Evolutionary conservation across 2,329 filamentous ascomycete species (phyloP).

Genomic region (Ciborinia camelliae): DNA sequence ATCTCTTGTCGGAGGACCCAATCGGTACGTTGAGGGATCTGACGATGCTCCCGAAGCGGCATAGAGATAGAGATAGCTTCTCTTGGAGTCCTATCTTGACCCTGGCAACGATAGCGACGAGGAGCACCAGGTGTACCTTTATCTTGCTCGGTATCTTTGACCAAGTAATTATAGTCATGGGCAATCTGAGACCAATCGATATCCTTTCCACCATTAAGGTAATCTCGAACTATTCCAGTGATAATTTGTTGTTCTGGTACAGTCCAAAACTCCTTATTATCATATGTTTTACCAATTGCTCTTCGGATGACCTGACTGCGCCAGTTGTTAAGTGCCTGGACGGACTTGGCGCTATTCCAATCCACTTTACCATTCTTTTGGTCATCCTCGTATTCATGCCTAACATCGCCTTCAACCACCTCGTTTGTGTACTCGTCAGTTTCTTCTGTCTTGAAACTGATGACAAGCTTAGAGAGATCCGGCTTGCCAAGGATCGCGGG

Average conservation of each 20-base stretch:
- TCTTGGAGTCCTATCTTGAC: not conserved
- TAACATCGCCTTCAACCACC: not conserved
- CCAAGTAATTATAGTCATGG: not conserved
- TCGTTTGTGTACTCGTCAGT: not conserved
- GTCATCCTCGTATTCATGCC: not conserved
- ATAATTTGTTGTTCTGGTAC: constrained; percentile 5
- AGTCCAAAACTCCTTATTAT: not conserved
- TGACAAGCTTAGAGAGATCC: not conserved
- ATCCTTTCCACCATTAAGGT: not conserved
- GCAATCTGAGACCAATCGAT: constrained; percentile 11
- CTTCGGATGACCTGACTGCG: constrained; percentile 7
- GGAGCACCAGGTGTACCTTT: constrained; percentile 1
- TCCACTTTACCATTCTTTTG: not conserved
- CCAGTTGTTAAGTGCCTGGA: constrained; percentile 1
- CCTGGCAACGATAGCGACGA: constrained; percentile 1
- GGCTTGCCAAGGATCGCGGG: not conserved
- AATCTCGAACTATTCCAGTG: not conserved
- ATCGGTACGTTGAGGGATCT: not conserved
- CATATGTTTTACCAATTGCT: not conserved
- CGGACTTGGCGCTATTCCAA: not conserved
- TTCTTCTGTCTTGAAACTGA: not conserved
- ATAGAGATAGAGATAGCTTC: constrained; percentile 11
- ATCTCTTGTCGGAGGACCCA: constrained; percentile 1
- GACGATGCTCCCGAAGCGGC: not conserved
- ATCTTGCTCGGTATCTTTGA: not conserved